Percentiles rank a stretch among this genome's conserved stretches.
Conservation (phyloP, 768 basidiomycete species). For the Terana coerulea region DNA sequence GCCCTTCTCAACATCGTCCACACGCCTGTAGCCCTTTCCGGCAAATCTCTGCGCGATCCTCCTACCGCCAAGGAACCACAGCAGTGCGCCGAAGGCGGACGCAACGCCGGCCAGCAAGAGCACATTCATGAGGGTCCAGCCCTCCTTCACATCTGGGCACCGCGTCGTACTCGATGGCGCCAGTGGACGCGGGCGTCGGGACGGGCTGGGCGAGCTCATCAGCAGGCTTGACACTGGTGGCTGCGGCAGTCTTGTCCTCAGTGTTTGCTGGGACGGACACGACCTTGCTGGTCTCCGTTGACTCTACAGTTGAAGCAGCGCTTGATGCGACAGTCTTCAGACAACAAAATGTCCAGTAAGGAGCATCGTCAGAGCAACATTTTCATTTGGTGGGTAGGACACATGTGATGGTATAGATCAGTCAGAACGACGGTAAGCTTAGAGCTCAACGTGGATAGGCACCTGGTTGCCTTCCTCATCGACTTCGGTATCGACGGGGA, state of each 20-base stretch:
- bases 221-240: conserved; percentile 18
- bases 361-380: conserved; percentile 19
- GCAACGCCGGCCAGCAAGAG: not conserved
- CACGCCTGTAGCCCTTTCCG: conserved; percentile 35
- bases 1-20: conserved; percentile 52
- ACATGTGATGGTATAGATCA: conserved; percentile 16
- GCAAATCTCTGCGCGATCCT: conserved; percentile 38
- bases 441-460: conserved; percentile 94
- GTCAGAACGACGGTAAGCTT: conserved; percentile 30
- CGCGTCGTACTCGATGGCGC: not conserved
- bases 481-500: conserved; percentile 47
- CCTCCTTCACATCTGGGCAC: not conserved
- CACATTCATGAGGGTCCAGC: not conserved
- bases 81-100: conserved; percentile 37
- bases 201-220: conserved; percentile 18
- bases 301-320: not conserved
- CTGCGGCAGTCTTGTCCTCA: conserved; percentile 8
- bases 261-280: not conserved
- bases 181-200: not conserved
- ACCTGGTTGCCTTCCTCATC: conserved; percentile 81
- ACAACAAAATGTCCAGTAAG: conserved; percentile 9
- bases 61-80: conserved; percentile 49
- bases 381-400: conserved; percentile 25
- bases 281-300: not conserved
- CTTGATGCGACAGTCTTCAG: not conserved